Evolutionary conservation across 2,329 filamentous ascomycete species (phyloP), one percentile per base, ranked within the genome.

Genomic region (Botrytis medusae): DNA sequence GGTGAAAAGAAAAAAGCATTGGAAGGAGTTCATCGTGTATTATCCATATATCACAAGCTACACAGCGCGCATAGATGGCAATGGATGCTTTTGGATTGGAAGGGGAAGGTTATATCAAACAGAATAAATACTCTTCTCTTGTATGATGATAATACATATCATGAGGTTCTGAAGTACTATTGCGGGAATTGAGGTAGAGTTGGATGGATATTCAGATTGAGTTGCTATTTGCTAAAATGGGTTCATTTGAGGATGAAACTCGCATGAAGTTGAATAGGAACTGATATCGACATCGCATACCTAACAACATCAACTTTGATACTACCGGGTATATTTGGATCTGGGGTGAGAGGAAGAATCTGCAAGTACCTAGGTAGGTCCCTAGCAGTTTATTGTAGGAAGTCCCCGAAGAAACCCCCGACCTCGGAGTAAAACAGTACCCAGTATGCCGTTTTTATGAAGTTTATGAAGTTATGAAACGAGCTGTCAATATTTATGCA

Each of bases 91-190:
- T n/a, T 29, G 9, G 48, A 32, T 48, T 51, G 18, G 25, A 71
- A 54, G 25, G 22, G 69, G 37, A 40, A 32, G 48, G 42, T 18
- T 25, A 54, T 54, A 32, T 25, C 59, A 54, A 51, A 69, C 48
- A 69, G 71, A 60, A 37, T 60, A 40, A 48, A 37, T 48, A 40
- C 62, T 72, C 62, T 48, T 60, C 71, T 72, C 71, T 32, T 44
- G n/a, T n/a, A 25, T 48, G 20, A 42, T 40, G 16, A 12, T 29
- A 57, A 14, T 20, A 20, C 5, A 54, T 40, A 48, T 9, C 32
- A 44, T 16, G 37, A 54, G 37, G 14, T 18, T 40, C 4, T 4
- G 60, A 14, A 40, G 51, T 18, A 51, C 2, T 6, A 51, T 51
- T n/a, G 37, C 37, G 37, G 37, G 9, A 9, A 37, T 8, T 37